Evolutionary conservation across 306 rosid species (phyloP), one percentile per base, ranked within the genome.

Genomic region (Cicer cuneatum): DNA sequence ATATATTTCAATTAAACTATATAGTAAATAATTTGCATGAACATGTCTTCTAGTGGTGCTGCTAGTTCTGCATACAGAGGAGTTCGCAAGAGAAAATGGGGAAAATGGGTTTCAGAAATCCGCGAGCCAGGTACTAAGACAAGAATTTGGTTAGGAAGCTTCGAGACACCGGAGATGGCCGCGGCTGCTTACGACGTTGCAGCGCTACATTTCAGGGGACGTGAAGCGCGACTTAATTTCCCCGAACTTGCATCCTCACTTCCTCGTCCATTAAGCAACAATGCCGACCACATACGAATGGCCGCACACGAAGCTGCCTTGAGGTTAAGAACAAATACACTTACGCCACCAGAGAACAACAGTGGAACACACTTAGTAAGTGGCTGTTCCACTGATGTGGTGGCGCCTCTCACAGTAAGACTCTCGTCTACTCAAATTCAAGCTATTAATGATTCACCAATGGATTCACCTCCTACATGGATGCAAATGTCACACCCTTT

Each of bases 21-120:
- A 58, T 58, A 58, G 10, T 58, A 11, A 11, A 59, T 59, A 59
- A 33, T 33, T 59, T 59, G 74, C 78, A 86, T 83, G 85, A 81
- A 83, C 56, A 85, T 85, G 73, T 70, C 89, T 73, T 76, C 73
- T 33, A 66, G 4, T 10, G 89, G 96, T 4, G 69, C 86, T 13
- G 86, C 97, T 1, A 39, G 84, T 21, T 91, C 98, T 2, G 67
- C 63, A 58, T 93, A 93, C 49, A 82, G 93, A 62, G 98, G 98
- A 6, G 98, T 93, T 1, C 87, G 98, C n/a, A 93, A 91, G 93
- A 71, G 98, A 1, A 93, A 93, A 85, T 93, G 98, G 98, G 98
- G 98, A 0, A 93, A 93, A 75, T 93, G 97, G 97, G 97, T 93
- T 0, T 93, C 98, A 2, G 98, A 93, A 86, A 91, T 93, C 61